A percentile compares a stretch with the other conserved stretches of the same genome.
Evolutionary conservation across 208 protist species (phyloP).

Genomic region (Leptomonas pyrrhocoris): DNA sequence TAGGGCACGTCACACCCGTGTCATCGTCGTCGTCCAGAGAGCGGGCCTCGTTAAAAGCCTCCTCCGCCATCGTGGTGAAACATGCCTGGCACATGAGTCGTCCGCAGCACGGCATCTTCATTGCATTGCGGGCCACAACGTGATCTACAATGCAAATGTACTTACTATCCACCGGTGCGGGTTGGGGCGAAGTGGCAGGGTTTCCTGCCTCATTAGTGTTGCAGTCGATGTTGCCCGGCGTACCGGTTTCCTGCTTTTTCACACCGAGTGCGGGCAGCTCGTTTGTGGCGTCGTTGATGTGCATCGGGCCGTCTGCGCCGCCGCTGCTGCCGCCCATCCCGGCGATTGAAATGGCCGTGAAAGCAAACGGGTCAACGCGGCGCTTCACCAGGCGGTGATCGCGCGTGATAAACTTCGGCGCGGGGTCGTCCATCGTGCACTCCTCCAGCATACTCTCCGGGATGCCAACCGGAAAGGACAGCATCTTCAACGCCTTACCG

Average conservation of each 20-base stretch:
- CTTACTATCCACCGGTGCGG: slow-evolving; percentile 5
- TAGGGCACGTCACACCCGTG: slow-evolving; percentile 54
- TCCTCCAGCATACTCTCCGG: slow-evolving; percentile 87
- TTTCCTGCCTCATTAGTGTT: not conserved
- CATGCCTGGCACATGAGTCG: slow-evolving; percentile 64
- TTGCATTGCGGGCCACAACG: slow-evolving; percentile 60
- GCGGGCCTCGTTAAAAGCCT: slow-evolving; percentile 41
- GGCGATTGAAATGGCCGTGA: slow-evolving; percentile 44
- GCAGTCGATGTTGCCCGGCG: not conserved
- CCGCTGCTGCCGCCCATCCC: not conserved
- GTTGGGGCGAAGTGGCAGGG: not conserved
- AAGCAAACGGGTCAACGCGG: slow-evolving; percentile 62
- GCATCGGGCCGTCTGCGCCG: slow-evolving; percentile 6
- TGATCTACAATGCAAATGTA: slow-evolving; percentile 54
- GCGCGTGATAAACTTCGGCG: slow-evolving; percentile 87
- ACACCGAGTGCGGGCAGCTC: not conserved
- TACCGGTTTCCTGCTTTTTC: not conserved
- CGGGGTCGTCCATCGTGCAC: slow-evolving; percentile 88
- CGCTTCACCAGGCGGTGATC: slow-evolving; percentile 83
- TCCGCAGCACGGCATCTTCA: slow-evolving; percentile 75
- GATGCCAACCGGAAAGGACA: slow-evolving; percentile 84
- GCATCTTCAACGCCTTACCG: slow-evolving; percentile 51
- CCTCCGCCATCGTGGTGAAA: slow-evolving; percentile 64
- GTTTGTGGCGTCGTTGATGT: not conserved
- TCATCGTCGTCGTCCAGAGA: slow-evolving; percentile 38